Base-by-base conservation (phyloP, 176 grass and related monocot genomes). In the Bromus sterilis region DNA sequence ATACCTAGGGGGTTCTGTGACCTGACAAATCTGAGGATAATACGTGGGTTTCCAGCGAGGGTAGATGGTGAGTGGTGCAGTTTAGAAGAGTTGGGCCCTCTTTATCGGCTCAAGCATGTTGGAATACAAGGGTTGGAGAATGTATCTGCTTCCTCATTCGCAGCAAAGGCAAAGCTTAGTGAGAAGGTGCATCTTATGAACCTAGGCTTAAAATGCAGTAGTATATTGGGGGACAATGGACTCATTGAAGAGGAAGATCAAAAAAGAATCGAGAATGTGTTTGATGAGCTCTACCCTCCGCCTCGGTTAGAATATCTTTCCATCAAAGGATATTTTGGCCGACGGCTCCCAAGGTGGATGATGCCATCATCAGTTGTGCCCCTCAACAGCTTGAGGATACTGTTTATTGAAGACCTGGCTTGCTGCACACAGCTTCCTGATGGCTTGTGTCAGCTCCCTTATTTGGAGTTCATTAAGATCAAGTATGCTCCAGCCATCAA, bases 221-320 rank as follows among this genome's bases (percentile, higher is more conserved):
- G 60, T 31, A 16, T 3, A 31, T 62, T 31, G 28, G 5, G 28
- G 6, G 26, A 14, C 7, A 8, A 53, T n/a, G 20, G 49, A 2
- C 49, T 55, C 1, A 55, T 55, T 55, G 7, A 7, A n/a, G 4
- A 26, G 5, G 20, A 78, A 21, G 28, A 46, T 57, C 36, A 60
- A 0, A 0, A 30, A 16, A 11, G 6, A 3, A 61, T 61, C 0
- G 26, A 61, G 58, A 16, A 16, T 0, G 58, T 61, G 0, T 63
- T 84, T 49, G 35, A 88, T 55, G 75, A 67, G 25, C 32, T 88
- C 2, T 80, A 58, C 18, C 80, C 80, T 43, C 75, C 80, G 0
- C 21, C 75, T 3, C 55, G 5, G 8, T 5, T 88, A 33, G 55
- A 74, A 9, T 3, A 0, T 43, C 64, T 85, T 49, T 4, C 3